Conservation (phyloP, 78 protist species). For the Dictyostelium brefeldianum region DNA sequence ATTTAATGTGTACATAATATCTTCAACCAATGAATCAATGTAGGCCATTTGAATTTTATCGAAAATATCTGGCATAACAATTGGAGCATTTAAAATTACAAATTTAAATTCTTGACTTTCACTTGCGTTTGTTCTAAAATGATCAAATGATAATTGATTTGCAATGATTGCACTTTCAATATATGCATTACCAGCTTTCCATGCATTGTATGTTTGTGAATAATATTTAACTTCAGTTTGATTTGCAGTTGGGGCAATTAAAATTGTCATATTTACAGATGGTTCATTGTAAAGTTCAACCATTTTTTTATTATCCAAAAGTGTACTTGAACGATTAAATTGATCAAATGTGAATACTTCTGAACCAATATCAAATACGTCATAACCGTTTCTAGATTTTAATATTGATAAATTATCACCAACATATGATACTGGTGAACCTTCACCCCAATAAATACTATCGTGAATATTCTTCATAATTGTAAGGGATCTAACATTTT, state of each 20-base stretch:
- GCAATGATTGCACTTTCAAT: background rate
- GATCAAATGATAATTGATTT: background rate
- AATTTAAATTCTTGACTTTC: background rate
- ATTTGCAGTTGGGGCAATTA: background rate
- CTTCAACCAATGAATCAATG: background rate
- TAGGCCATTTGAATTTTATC: conserved; percentile 6
- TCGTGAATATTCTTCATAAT: conserved; percentile 46
- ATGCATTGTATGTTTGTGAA: conserved; percentile 23
- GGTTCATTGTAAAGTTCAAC: conserved; percentile 27
- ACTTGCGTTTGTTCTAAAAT: background rate
- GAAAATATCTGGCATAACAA: background rate
- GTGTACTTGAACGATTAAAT: conserved; percentile 47
- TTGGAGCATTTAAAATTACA: conserved; percentile 11
- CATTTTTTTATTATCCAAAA: background rate
- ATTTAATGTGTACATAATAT: background rate
- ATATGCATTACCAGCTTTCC: conserved; percentile 57
- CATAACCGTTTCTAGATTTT: background rate
- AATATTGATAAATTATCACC: background rate
- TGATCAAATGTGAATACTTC: background rate
- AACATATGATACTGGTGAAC: conserved; percentile 20
- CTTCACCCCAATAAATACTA: conserved; percentile 58
- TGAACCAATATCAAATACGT: conserved; percentile 29
- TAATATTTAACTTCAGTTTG: background rate
- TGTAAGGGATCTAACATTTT: background rate
- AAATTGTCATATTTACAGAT: background rate